Evolutionary conservation across 768 basidiomycete genomes (phyloP), one percentile per base, ranked within the genome.

Genomic region (Gymnopilus junonius): DNA sequence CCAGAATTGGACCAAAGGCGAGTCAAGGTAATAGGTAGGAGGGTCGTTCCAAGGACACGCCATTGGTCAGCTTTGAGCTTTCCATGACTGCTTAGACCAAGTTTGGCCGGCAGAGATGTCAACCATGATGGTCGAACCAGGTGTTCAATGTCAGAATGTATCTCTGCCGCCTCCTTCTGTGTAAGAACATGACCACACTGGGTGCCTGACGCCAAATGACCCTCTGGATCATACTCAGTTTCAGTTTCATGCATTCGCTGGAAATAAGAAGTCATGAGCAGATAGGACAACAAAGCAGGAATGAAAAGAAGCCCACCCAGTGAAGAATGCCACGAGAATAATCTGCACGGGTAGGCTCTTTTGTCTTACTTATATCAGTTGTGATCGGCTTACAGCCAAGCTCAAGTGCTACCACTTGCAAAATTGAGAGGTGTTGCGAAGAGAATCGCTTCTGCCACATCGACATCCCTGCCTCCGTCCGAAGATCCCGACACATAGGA

Each of bases 11-110:
- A 34, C 81, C 80, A 81, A 2, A 80, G 62, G 3, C 70, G 64
- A 23, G 74, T 63, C 1, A 82, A 66, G 3, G 78, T 71, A 12
- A 76, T 65, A 0, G 74, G 77, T 20, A 81, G 70, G 55, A 77
- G 60, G 10, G 77, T 53, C 1, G 70, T 69, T 23, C 75, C 73
- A 14, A 79, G 63, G 0, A 68, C 70, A 0, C 74, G 70, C 81
- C 80, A 83, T 65, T 79, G 64, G 53, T 77, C 74, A 10, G 77
- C 70, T 27, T 75, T 75, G 29, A 76, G 63, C 48, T 75, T 76
- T 20, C 73, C 70, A 29, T 73, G 67, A 0, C 46, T 39, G 5
- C 67, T 50, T 20, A 64, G 40, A 20, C 71, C 71, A 29, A 73
- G 55, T 40, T 73, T 60, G 35, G 43, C 11, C 1, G 75, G 71